Conservation (phyloP, 23 red algal species). For the Pyropia yezoensis region DNA sequence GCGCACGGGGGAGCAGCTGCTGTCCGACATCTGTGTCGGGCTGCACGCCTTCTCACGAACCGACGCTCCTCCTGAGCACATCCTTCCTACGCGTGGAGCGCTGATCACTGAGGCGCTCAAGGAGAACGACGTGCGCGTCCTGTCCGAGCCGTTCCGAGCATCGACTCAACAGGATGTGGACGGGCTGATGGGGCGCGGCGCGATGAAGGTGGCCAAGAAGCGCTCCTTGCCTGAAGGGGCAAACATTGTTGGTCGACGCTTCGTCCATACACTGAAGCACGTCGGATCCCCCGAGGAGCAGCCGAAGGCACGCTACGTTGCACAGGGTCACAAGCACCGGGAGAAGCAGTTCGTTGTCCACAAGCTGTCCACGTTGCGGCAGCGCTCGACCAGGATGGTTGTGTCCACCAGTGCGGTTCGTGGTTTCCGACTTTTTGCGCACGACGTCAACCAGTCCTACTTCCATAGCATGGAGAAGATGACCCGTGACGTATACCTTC, state of each 20-base stretch:
- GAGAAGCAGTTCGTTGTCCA: conserved; percentile 12
- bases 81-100: too few species aligned
- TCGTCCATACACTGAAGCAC: not conserved
- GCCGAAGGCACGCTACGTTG: conserved; percentile 5
- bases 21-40: too few species aligned
- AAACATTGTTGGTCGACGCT: conserved; percentile 2
- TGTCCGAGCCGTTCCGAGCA: too few species aligned
- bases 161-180: too few species aligned
- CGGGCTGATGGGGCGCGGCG: too few species aligned
- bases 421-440: conserved; percentile 4
- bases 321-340: conserved; percentile 15
- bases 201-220: too few species aligned
- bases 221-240: conserved; percentile 5
- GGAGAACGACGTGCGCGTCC: too few species aligned
- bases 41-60: too few species aligned
- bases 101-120: too few species aligned
- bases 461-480: conserved; percentile 1
- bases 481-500: too few species aligned
- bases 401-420: conserved; percentile 2
- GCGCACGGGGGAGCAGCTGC: too few species aligned
- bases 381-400: not conserved
- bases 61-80: too few species aligned
- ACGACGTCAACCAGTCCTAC: conserved; percentile 14
- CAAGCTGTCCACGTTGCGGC: not conserved
- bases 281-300: not conserved